A percentile compares a stretch with the other conserved stretches of the same genome.
Conservation (phyloP, 345 rosid species). For the Euphorbia pulcherrima region DNA sequence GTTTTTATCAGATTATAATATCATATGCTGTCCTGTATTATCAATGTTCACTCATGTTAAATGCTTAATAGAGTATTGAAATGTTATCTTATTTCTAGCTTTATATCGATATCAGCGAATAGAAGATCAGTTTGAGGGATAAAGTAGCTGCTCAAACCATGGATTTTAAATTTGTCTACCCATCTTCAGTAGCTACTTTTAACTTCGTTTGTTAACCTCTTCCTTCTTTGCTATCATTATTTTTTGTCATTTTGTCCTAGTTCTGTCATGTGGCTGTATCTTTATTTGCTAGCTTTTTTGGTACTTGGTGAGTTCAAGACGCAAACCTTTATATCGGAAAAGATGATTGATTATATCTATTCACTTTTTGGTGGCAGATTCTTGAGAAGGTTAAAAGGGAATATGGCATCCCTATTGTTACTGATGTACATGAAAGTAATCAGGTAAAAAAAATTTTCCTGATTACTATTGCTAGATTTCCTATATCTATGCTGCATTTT, state of each 20-base stretch:
- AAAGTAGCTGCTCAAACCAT: background rate
- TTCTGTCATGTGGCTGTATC: background rate
- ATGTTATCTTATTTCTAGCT: background rate
- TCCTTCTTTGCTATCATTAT: background rate
- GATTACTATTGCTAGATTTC: slow-evolving; percentile 5
- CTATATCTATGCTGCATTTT: background rate
- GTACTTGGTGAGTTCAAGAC: background rate
- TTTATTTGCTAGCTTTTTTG: background rate
- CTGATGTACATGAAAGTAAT: slow-evolving; percentile 85
- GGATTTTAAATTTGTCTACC: background rate
- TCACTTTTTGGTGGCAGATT: slow-evolving; percentile 50
- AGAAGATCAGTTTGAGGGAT: background rate
- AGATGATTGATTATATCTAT: background rate
- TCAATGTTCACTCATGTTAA: background rate
- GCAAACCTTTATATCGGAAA: background rate
- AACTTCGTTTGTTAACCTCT: background rate
- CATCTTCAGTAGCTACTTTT: background rate
- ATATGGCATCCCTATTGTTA: slow-evolving; percentile 76
- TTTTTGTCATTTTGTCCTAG: background rate
- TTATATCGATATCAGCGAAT: background rate
- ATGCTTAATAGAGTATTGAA: background rate
- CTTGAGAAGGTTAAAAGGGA: slow-evolving; percentile 92
- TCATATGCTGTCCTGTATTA: background rate
- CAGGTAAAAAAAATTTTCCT: slow-evolving; percentile 46
- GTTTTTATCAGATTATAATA: background rate